phyloP scores from a whole-genome alignment of 495 filamentous ascomycete species.

The Aspergillus sparsus region DNA sequence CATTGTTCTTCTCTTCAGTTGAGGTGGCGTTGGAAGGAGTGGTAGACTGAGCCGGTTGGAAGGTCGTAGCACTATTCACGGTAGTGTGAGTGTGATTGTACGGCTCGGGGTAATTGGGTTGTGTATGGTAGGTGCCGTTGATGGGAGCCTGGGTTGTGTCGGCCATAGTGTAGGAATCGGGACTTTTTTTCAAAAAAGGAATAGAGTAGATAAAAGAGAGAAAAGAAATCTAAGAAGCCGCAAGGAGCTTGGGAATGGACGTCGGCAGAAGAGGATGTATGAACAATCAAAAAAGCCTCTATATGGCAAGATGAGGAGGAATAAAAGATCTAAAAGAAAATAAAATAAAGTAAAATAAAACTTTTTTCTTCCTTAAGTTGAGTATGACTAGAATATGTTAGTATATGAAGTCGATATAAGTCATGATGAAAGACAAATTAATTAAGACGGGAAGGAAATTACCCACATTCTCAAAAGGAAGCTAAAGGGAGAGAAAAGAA shows the following conservation, averaged over 20 bases:
- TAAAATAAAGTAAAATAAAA: too few relatives aligned
- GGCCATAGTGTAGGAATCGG: constrained; percentile 40
- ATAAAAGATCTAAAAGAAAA: constrained; percentile 11
- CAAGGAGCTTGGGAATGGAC: constrained; percentile 7
- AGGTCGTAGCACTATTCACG: constrained; percentile 43
- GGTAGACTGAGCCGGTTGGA: constrained; percentile 48
- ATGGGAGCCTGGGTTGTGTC: constrained; percentile 46
- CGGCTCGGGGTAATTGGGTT: constrained; percentile 44
- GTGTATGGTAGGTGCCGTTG: constrained; percentile 49
- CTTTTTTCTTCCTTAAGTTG: constrained; percentile 23
- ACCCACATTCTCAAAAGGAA: constrained; percentile 32
- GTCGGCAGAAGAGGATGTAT: constrained; percentile 5
- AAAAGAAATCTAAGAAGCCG: constrained; percentile 21
- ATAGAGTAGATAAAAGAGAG: constrained; percentile 23
- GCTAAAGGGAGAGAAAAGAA: constrained; percentile 25
- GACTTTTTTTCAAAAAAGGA: constrained; percentile 19
- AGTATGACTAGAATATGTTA: constrained; percentile 20
- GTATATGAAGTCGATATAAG: constrained; percentile 13
- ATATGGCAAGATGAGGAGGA: constrained; percentile 6
- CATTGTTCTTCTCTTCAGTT: constrained; percentile 43
- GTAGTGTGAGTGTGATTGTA: constrained; percentile 39
- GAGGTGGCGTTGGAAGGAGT: constrained; percentile 46
- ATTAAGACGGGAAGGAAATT: constrained; percentile 11
- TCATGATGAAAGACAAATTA: constrained; percentile 3
- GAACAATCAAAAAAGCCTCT: constrained; percentile 17